Evolutionary conservation across 108 stramenopile genomes (phyloP).

Genomic region (Epithemia pelagica): DNA sequence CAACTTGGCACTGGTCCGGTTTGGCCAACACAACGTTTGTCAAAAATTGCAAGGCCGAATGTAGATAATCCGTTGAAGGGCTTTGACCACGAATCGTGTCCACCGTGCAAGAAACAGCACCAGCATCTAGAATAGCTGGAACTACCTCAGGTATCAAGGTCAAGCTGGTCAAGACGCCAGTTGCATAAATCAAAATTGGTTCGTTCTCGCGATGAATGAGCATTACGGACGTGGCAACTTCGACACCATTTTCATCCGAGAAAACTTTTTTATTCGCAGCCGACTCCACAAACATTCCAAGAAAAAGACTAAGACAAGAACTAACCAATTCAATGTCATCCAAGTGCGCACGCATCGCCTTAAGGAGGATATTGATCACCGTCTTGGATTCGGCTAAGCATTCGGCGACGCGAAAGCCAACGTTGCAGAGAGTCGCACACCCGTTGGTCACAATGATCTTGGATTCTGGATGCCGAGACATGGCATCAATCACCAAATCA

Average conservation of each 20-base stretch:
- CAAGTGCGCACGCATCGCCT: constrained; percentile 43
- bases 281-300: constrained; percentile 43
- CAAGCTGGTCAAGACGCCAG: constrained; percentile 36
- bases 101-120: constrained; percentile 38
- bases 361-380: too few relatives aligned
- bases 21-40: constrained; percentile 24
- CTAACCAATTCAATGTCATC: too few relatives aligned
- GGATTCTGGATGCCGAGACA: background rate
- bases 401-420: constrained; percentile 2
- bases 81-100: constrained; percentile 45
- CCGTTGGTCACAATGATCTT: background rate
- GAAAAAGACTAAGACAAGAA: too few relatives aligned
- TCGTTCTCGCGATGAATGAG: constrained; percentile 41
- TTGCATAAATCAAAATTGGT: constrained; percentile 38
- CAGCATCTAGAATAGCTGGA: too few relatives aligned
- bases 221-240: constrained; percentile 45
- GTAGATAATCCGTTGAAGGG: constrained; percentile 8
- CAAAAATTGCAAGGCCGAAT: constrained; percentile 31
- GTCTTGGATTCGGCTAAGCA: constrained; percentile 15
- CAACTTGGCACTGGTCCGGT: constrained; percentile 26
- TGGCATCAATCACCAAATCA: background rate
- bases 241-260: too few relatives aligned
- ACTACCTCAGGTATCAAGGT: constrained; percentile 21
- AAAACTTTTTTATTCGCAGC: constrained; percentile 27
- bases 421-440: background rate